These are phyloP conservation scores for Pyrrhoderma lamaoense DNA, from an alignment of 1,284 basidiomycete genomes.

Conservation along the genomic window DNA sequence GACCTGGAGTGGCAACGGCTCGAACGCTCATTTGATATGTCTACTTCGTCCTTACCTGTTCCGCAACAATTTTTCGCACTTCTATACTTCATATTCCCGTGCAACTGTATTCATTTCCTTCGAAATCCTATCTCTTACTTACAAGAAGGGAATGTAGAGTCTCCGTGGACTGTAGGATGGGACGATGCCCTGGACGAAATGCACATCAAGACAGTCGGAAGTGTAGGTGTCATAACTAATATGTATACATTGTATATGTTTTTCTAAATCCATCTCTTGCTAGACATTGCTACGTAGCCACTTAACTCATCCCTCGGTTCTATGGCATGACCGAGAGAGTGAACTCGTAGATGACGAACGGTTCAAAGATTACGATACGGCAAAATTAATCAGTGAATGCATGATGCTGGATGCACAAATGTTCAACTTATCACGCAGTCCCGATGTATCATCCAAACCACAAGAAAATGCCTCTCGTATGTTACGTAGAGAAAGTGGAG, in stretches of 20 bases:
- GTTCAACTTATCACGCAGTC: constrained; percentile 24
- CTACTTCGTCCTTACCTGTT: constrained; percentile 44
- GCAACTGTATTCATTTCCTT: constrained; percentile 73
- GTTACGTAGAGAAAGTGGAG: not conserved
- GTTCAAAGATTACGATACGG: constrained; percentile 60
- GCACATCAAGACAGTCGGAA: constrained; percentile 53
- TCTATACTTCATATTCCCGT: constrained; percentile 84
- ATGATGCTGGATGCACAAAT: constrained; percentile 61
- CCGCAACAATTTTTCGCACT: constrained; percentile 64
- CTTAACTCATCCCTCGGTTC: constrained; percentile 65
- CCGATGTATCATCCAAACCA: not conserved
- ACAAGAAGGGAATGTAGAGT: constrained; percentile 37
- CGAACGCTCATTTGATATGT: constrained; percentile 46
- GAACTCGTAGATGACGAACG: constrained; percentile 61
- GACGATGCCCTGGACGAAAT: constrained; percentile 60
- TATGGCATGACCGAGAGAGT: constrained; percentile 52
- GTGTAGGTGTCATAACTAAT: constrained; percentile 37
- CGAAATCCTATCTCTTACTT: constrained; percentile 61
- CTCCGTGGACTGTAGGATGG: constrained; percentile 58
- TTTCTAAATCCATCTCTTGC: constrained; percentile 14
- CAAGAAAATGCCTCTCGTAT: not conserved
- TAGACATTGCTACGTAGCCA: constrained; percentile 68
- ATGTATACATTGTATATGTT: constrained; percentile 4
- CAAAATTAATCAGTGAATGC: constrained; percentile 65
- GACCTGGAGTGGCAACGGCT: constrained; percentile 60